Evolutionary conservation across 495 filamentous ascomycete species (phyloP).

Genomic region (Aspergillus bertholletiae): DNA sequence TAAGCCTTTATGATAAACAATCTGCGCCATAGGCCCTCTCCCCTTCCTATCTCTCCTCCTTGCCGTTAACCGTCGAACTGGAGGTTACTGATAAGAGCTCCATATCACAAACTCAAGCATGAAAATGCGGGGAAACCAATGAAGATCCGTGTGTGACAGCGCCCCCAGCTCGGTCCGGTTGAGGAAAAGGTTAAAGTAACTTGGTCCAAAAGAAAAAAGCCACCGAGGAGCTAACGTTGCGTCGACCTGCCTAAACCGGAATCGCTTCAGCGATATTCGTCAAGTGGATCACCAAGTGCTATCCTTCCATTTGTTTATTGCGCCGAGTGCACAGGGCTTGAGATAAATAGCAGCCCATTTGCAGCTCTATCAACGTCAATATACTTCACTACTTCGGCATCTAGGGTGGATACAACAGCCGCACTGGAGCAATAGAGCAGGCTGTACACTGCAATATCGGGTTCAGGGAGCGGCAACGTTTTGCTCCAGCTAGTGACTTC

Average conservation of each 20-base stretch:
- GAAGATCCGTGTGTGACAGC: not conserved
- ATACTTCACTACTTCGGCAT: not conserved
- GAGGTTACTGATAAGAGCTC: not conserved
- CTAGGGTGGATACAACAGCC: no score
- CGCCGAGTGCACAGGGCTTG: no score
- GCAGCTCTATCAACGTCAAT: no score
- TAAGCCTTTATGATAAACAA: not conserved
- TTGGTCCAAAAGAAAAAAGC: not conserved
- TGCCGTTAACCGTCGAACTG: not conserved
- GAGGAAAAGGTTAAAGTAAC: not conserved
- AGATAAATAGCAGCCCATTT: no score
- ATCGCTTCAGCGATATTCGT: no score
- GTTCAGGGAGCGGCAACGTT: not conserved
- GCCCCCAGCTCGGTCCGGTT: no score
- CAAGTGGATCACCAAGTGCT: no score
- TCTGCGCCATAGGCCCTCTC: not conserved
- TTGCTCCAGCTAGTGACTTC: no score
- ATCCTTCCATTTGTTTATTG: no score
- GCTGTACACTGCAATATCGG: not conserved
- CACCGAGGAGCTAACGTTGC: not conserved
- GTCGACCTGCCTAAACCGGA: conserved; percentile 8
- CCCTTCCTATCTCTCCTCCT: not conserved
- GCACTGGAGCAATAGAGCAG: not conserved
- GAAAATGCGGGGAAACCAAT: not conserved
- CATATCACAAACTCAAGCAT: not conserved